phyloP scores from a whole-genome alignment of 2,329 filamentous ascomycete species.

The Botrytis galanthina region DNA sequence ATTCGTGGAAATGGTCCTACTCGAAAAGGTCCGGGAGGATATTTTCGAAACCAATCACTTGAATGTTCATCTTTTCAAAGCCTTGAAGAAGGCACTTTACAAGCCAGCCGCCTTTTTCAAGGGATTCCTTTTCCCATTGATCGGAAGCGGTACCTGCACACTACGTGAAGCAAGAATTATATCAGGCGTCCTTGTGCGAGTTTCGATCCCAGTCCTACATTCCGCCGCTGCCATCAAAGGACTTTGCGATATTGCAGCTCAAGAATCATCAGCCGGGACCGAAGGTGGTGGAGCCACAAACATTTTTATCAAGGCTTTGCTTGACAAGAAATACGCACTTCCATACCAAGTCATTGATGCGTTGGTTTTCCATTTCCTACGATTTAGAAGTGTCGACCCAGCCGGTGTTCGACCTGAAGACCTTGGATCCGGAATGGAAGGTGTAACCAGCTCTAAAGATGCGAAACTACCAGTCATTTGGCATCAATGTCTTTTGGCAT shows the following conservation, averaged over 20 bases:
- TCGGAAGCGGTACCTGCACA: constrained; percentile 82
- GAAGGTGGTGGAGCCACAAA: constrained; percentile 91
- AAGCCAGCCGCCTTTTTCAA: constrained; percentile 97
- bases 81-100: constrained; percentile 88
- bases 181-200: constrained; percentile 76
- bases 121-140: constrained; percentile 87
- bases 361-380: constrained; percentile 92
- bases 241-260: constrained; percentile 89
- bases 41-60: constrained; percentile 93
- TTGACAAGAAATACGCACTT: constrained; percentile 96
- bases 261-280: constrained; percentile 77
- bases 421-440: constrained; percentile 52
- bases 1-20: constrained; percentile 82
- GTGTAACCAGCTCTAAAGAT: constrained; percentile 48
- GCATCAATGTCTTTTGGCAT: constrained; percentile 90
- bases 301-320: constrained; percentile 86
- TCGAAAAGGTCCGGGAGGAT: constrained; percentile 88
- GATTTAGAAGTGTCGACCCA: constrained; percentile 73
- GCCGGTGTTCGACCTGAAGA: constrained; percentile 51
- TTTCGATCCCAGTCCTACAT: constrained; percentile 87
- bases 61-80: constrained; percentile 92
- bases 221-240: constrained; percentile 89
- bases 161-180: constrained; percentile 90
- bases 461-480: constrained; percentile 85
- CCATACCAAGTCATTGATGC: constrained; percentile 94